These are phyloP conservation scores for Sicyos baderoa DNA, from an alignment of 306 rosid genomes.

Conservation along the genomic window DNA sequence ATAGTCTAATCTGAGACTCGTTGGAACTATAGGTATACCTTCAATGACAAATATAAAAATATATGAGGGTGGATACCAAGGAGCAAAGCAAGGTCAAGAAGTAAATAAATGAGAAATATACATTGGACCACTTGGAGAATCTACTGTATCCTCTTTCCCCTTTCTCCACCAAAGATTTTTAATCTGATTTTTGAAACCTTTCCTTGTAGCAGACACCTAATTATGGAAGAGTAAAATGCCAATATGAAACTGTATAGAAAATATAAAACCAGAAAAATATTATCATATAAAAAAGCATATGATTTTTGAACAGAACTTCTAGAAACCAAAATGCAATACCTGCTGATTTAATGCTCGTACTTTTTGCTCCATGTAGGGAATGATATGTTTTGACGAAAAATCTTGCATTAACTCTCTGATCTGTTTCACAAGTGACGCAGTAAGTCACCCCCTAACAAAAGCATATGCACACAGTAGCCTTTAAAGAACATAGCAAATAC, in stretches of 20 bases:
- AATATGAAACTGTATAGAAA: slow-evolving; percentile 9
- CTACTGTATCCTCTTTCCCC: slow-evolving; percentile 84
- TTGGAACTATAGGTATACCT: slow-evolving; percentile 87
- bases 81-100: slow-evolving; percentile 19
- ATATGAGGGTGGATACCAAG: slow-evolving; percentile 12
- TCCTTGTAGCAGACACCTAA: slow-evolving; percentile 90
- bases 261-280: slow-evolving; percentile 13
- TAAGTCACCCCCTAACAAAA: slow-evolving; percentile 21
- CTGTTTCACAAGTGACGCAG: slow-evolving; percentile 36
- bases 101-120: slow-evolving; percentile 33
- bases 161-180: slow-evolving; percentile 99
- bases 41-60: slow-evolving; percentile 32
- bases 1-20: slow-evolving; percentile 90
- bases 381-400: slow-evolving; percentile 71
- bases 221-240: slow-evolving; percentile 21
- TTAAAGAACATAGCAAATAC: slow-evolving; percentile 18
- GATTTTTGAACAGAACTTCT: slow-evolving; percentile 10
- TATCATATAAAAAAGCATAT: slow-evolving; percentile 16
- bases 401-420: slow-evolving; percentile 81
- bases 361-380: slow-evolving; percentile 93
- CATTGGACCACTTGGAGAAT: slow-evolving; percentile 67
- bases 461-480: slow-evolving; percentile 1
- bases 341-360: slow-evolving; percentile 86
- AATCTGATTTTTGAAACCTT: slow-evolving; percentile 87
- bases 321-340: slow-evolving; percentile 34